These are phyloP conservation scores for Pichia californica DNA, from an alignment of 805 yeast species.

Conservation along the genomic window DNA sequence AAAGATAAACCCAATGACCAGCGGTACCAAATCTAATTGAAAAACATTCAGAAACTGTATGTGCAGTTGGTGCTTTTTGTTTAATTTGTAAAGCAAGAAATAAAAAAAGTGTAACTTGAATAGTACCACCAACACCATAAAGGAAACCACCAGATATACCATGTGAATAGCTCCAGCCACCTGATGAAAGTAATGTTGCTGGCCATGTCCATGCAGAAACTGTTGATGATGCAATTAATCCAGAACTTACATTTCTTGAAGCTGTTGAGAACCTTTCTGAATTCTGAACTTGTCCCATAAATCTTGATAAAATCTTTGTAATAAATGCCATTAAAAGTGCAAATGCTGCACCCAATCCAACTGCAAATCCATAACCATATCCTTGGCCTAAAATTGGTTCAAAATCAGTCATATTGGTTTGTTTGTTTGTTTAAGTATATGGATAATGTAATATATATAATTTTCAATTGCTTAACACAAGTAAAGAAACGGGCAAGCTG, in stretches of 20 bases:
- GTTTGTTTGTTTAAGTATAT: too few species aligned
- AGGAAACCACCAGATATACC: constrained; percentile 37
- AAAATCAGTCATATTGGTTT: constrained; percentile 14
- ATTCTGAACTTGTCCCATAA: constrained; percentile 33
- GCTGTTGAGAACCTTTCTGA: constrained; percentile 39
- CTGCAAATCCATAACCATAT: constrained; percentile 36
- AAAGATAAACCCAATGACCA: constrained; percentile 32
- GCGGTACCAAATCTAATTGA: constrained; percentile 33
- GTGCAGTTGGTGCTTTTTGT: constrained; percentile 36
- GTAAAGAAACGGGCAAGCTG: too few species aligned
- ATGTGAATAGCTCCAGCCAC: constrained; percentile 34
- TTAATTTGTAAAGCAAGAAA: constrained; percentile 35
- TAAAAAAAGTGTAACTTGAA: constrained; percentile 33
- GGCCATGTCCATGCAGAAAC: constrained; percentile 47
- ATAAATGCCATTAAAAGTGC: constrained; percentile 36
- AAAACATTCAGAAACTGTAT: constrained; percentile 37
- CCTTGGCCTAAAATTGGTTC: constrained; percentile 26
- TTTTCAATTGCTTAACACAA: too few species aligned
- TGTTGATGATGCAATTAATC: constrained; percentile 38
- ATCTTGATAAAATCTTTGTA: constrained; percentile 32
- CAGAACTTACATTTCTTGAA: constrained; percentile 34
- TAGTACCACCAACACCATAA: constrained; percentile 33
- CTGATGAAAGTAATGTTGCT: constrained; percentile 33
- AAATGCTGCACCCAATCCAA: constrained; percentile 41
- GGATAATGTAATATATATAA: too few species aligned